phyloP scores from a whole-genome alignment of 768 basidiomycete species.

The Tylopilus subfusipes region DNA sequence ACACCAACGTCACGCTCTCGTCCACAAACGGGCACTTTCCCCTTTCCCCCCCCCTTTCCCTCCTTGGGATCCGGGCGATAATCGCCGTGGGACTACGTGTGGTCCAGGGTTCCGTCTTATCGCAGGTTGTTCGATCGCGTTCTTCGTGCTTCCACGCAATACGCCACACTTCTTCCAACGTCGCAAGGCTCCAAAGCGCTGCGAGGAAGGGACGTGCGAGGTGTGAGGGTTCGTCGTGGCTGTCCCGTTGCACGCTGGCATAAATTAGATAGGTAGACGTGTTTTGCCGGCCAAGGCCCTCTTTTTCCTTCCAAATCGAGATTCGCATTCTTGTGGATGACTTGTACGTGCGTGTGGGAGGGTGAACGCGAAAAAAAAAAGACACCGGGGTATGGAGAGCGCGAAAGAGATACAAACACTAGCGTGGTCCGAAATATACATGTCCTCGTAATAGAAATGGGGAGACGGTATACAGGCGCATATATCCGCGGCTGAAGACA shows the following conservation, averaged over 20 bases:
- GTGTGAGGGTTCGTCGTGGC: neutral
- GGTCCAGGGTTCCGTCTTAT: too few relatives aligned
- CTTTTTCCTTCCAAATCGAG: too few relatives aligned
- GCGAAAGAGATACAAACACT: neutral
- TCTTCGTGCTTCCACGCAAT: too few relatives aligned
- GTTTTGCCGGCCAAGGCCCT: neutral
- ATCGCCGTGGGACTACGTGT: too few relatives aligned
- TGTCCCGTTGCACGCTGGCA: neutral
- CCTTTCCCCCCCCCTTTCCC: too few relatives aligned
- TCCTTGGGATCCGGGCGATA: too few relatives aligned
- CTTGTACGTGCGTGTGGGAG: neutral
- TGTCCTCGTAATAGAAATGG: neutral
- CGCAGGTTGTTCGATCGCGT: too few relatives aligned
- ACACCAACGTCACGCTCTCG: neutral
- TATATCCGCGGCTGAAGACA: neutral
- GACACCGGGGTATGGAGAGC: neutral
- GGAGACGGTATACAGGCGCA: neutral
- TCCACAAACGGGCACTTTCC: too few relatives aligned
- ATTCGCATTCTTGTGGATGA: neutral
- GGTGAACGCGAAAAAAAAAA: neutral
- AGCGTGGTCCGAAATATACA: conserved; percentile 1
- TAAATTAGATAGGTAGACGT: neutral
- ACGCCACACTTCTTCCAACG: neutral
- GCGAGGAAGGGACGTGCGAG: neutral
- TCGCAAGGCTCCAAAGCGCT: neutral